Base-by-base conservation (phyloP, 179 eudicot genomes). In the Patellifolia procumbens region DNA sequence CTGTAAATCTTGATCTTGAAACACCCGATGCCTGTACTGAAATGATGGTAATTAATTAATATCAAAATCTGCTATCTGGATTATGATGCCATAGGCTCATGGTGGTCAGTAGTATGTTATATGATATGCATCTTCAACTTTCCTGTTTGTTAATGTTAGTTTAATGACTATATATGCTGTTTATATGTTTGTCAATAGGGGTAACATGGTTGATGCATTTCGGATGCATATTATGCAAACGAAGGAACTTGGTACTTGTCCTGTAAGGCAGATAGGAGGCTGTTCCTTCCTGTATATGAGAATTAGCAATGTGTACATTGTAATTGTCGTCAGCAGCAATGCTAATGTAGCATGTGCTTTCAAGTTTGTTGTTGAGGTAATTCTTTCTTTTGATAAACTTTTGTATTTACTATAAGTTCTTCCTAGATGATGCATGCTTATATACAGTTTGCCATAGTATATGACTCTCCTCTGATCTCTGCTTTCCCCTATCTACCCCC, bases 161-260 rank as follows among this genome's bases (percentile, higher is more conserved):
- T n/a, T 7, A 32, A 34, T 15, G 72, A 45, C 56, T 32, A 16
- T 67, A 35, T 64, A 26, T 70, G 37, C 34, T 76, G 55, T 29
- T 77, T 46, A 46, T 60, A 2, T 49, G 20, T 60, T 51, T 53
- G 35, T 68, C 29, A 48, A 49, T 81, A 95, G 99, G 86, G 99
- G 98, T 56, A 95, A 95, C 82, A 95, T 95, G 99, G 99, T 95
- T 81, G 99, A 95, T 86, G 99, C 99, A 65, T 95, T 95, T 81
- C 94, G 99, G 68, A 84, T 79, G 82, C 97, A 95, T 83, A 95
- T 95, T 81, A 93, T 95, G 99, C 99, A 95, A 85, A 93, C 99
- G n/a, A 95, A 95, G 83, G 99, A 95, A 82, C 98, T 95, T 51
- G 99, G 99, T 70, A 93, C 98, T 58, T 95, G 98, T 79, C 99